Evolutionary conservation across 2,329 filamentous ascomycete species (phyloP).

Genomic region (Fusarium piperis): DNA sequence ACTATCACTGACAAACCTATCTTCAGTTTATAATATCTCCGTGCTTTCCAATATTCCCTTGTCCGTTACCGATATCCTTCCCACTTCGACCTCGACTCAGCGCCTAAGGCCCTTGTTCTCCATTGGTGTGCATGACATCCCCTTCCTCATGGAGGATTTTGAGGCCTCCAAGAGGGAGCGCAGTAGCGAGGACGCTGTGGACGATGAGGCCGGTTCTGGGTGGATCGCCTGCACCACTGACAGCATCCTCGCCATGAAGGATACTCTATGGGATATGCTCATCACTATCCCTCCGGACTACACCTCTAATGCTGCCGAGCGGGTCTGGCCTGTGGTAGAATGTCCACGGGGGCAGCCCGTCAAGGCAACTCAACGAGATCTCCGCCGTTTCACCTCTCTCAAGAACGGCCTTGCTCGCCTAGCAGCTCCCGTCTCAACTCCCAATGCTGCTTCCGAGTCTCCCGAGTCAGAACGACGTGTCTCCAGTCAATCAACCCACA

Average conservation of each 20-base stretch:
- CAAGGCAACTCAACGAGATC: constrained; percentile 89
- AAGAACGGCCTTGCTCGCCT: constrained; percentile 68
- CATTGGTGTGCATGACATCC: constrained; percentile 92
- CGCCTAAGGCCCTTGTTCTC: constrained; percentile 88
- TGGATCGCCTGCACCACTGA: constrained; percentile 98
- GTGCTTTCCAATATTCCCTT: constrained; percentile 88
- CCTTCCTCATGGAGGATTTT: constrained; percentile 74
- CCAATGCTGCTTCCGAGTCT: constrained; percentile 42
- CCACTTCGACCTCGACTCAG: constrained; percentile 67
- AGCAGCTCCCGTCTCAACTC: constrained; percentile 33
- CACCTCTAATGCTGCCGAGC: constrained; percentile 65
- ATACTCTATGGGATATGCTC: constrained; percentile 87
- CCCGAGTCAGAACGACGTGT: constrained; percentile 42
- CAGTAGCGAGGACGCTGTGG: constrained; percentile 49
- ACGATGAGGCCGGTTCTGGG: constrained; percentile 65
- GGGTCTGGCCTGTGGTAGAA: constrained; percentile 81
- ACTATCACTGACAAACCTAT: constrained; percentile 30
- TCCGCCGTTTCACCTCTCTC: constrained; percentile 80
- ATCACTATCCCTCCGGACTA: constrained; percentile 79
- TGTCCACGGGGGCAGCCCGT: constrained; percentile 70
- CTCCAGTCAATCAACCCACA: constrained; percentile 41
- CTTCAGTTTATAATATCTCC: constrained; percentile 89
- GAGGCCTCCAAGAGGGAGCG: constrained; percentile 54
- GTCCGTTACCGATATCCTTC: constrained; percentile 75
- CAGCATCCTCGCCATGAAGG: constrained; percentile 88